Evolutionary conservation across 495 filamentous ascomycete genomes (phyloP), one percentile per base, ranked within the genome.

Genomic region (Penicillium atrosanguineum): DNA sequence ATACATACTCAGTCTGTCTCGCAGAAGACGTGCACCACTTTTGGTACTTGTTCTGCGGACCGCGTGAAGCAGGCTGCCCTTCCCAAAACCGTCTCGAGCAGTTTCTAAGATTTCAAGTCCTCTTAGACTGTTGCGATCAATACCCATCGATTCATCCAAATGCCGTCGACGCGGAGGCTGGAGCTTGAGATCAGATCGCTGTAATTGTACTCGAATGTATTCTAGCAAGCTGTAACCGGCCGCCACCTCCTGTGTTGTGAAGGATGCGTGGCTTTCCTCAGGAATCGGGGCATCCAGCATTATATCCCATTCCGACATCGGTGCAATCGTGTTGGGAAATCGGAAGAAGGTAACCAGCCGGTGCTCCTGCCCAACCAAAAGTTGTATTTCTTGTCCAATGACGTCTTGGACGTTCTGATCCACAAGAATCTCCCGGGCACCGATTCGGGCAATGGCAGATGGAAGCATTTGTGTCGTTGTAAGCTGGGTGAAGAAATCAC

Each of bases 41-140:
- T 89, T 95, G 2, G 95, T 97, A 20, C 88, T 87, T 1, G 94
- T 97, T 55, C 86, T 81, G 44, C 91, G 82, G n/a, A 97, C 78
- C 14, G 89, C 86, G 69, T 97, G 89, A 23, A 99, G 74, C 34
- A 99, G 69, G 58, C 91, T 97, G 1, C 94, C 94, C 60, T 86
- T 85, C 16, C 83, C 84, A 53, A 76, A 65, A 3, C 79, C 77
- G 60, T 97, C 92, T 48, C 87, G 78, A 18, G 95, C 79, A 0
- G 94, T 96, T 56, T 84, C 80, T 42, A 89, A 82, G 50, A 99
- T 91, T 68, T 99, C 94, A 15, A 99, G 75, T 1, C 90, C 89
- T 45, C 89, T 80, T 79, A 99, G 80, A 48, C 86, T 95, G 57
- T 90, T 93, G 50, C 87, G 89, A 70, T 99, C 95, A 56, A 99